phyloP scores from a whole-genome alignment of 2,329 filamentous ascomycete species.

The Colletotrichum sp. region DNA sequence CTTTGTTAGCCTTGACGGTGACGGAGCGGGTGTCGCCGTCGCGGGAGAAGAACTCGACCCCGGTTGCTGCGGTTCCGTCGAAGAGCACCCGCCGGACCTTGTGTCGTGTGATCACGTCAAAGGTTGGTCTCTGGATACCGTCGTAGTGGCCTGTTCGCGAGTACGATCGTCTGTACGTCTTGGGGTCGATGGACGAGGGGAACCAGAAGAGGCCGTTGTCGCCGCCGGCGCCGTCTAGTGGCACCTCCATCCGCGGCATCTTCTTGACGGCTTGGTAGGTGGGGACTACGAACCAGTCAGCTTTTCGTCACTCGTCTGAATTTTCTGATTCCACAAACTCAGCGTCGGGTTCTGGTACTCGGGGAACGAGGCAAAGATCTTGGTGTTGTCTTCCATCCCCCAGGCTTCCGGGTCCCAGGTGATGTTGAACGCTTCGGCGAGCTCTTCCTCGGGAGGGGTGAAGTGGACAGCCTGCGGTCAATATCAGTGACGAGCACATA shows the following conservation, averaged over 20 bases:
- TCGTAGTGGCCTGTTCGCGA: conserved; percentile 29
- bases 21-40: conserved; percentile 16
- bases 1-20: conserved; percentile 28
- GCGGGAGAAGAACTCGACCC: conserved; percentile 25
- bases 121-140: conserved; percentile 22
- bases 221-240: conserved; percentile 27
- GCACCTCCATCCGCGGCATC: conserved; percentile 25
- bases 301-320: neutral
- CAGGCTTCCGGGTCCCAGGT: conserved; percentile 21
- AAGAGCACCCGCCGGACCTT: conserved; percentile 26
- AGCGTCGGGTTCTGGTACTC: conserved; percentile 10
- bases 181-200: conserved; percentile 25
- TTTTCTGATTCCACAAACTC: neutral
- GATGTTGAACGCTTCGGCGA: conserved; percentile 23
- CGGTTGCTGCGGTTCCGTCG: conserved; percentile 24
- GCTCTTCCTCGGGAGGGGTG: conserved; percentile 19
- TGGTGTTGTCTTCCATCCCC: conserved; percentile 19
- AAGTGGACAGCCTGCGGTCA: neutral
- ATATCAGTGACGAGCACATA: neutral
- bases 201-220: conserved; percentile 29
- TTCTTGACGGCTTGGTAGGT: conserved; percentile 27
- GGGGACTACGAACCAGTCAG: neutral
- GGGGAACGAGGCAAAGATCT: conserved; percentile 18
- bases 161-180: conserved; percentile 24
- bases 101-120: conserved; percentile 25